Percentiles rank a stretch among this genome's conserved stretches.
These are phyloP conservation scores for Xerocomus spinulosus DNA, from an alignment of 768 basidiomycete genomes.

Conservation along the genomic window DNA sequence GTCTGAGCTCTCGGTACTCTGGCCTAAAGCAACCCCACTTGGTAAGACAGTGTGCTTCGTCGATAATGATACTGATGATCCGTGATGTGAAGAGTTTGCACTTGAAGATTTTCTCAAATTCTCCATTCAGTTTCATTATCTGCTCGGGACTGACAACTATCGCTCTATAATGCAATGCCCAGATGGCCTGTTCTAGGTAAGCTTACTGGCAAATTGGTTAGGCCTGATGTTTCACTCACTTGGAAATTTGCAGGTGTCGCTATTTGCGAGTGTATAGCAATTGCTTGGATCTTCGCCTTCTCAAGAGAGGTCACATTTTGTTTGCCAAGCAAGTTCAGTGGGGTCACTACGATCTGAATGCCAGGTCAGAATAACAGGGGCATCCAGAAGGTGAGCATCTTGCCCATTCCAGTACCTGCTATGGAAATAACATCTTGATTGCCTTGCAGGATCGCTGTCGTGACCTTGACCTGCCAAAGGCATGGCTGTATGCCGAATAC, in stretches of 20 bases:
- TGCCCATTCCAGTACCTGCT: conserved; percentile 2
- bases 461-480: background rate
- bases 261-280: background rate
- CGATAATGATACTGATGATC: conserved; percentile 8
- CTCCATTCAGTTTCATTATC: conserved; percentile 7
- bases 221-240: too few species aligned
- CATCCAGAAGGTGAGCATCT: conserved; percentile 4
- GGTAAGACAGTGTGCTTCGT: conserved; percentile 23
- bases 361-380: conserved; percentile 2
- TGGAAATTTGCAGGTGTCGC: background rate
- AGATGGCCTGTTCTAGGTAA: too few species aligned
- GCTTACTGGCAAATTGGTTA: too few species aligned
- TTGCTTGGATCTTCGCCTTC: background rate
- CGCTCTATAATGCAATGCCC: background rate
- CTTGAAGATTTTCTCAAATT: conserved; percentile 9
- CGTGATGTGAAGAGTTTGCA: background rate
- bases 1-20: conserved; percentile 30
- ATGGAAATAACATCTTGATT: background rate
- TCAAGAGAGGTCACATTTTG: background rate
- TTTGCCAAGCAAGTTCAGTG: background rate
- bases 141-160: conserved; percentile 9
- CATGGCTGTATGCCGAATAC: too few species aligned
- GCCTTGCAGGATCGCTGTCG: background rate
- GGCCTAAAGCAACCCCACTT: conserved; percentile 31
- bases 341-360: conserved; percentile 6